Evolutionary conservation across 2,329 filamentous ascomycete species (phyloP), one percentile per base, ranked within the genome.

Genomic region (Nothophoma quercina): DNA sequence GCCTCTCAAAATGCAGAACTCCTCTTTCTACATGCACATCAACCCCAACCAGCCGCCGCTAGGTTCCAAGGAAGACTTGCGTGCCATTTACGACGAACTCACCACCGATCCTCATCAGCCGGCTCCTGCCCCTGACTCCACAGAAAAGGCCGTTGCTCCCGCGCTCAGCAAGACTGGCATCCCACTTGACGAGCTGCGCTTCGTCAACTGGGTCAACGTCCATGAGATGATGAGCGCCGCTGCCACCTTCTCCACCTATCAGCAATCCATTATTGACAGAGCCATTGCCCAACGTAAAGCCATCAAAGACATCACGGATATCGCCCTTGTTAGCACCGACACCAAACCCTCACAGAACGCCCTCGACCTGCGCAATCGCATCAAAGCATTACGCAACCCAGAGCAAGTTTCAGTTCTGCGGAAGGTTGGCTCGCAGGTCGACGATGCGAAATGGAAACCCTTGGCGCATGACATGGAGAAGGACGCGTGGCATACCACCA

Each of bases 141-240:
- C 51, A 12, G 15, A 32, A 7, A 40, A 56, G 13, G 23, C 43
- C 15, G 28, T 15, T 6, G n/a, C 39, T 9, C 36, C 55, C 16
- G 51, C 56, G 8, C 34, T 67, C n/a, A 72, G 67, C 30, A 33
- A 69, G 2, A 77, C 76, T 1, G 76, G 76, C 12, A 72, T 80
- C 23, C 70, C 77, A 0, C 62, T 81, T 12, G 75, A 75, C 30
- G 71, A 77, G 18, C 65, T 82, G 12, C 75, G 81, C 29, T 83
- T 78, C 63, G 72, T 75, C 52, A 81, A 81, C 51, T 83, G 81
- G 81, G 69, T 75, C 39, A 68, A 67, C 7, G 69, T 83, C 38
- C 78, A 79, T 44, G 73, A 78, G 41, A 67, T 83, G 43, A 71
- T 83, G 54, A 64, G 62, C 18, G 62, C 74, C 13, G 76, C 76